A percentile compares a stretch with the other conserved stretches of the same genome.
phyloP scores from a whole-genome alignment of 1,284 basidiomycete species.

The Neolentinus lepideus region DNA sequence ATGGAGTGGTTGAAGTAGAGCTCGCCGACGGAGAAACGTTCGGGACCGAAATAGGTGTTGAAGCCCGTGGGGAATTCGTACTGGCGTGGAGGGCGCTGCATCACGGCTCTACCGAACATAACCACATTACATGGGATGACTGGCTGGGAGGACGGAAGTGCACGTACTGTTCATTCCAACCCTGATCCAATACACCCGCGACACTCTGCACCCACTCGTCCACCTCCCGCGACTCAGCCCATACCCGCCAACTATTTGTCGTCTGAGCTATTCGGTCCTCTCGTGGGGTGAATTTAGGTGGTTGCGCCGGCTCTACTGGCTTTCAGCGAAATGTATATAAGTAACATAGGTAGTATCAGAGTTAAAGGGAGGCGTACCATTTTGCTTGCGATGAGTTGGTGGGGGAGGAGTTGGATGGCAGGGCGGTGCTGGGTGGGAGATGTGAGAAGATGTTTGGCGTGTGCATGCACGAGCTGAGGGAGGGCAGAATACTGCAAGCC shows the following conservation, averaged over 20 bases:
- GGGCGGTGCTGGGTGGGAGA: slow-evolving; percentile 39
- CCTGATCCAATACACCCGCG: slow-evolving; percentile 76
- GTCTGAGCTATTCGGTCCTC: slow-evolving; percentile 71
- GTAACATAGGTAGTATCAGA: background rate
- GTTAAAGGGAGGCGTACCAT: slow-evolving; percentile 31
- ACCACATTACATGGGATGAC: slow-evolving; percentile 2
- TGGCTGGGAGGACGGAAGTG: slow-evolving; percentile 1
- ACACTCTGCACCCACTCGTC: slow-evolving; percentile 94
- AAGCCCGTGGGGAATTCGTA: slow-evolving; percentile 98
- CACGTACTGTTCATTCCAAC: slow-evolving; percentile 83
- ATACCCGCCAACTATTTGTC: slow-evolving; percentile 73
- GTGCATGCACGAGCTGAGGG: slow-evolving; percentile 72
- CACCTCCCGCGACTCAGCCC: slow-evolving; percentile 82
- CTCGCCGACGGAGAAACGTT: slow-evolving; percentile 84
- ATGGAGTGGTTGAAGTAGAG: slow-evolving; percentile 80
- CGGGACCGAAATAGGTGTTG: slow-evolving; percentile 78
- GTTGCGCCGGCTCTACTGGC: slow-evolving; percentile 55
- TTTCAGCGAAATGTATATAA: slow-evolving; percentile 18
- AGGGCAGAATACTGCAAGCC: slow-evolving; percentile 66
- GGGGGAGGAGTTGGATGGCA: slow-evolving; percentile 64
- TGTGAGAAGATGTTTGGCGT: slow-evolving; percentile 59
- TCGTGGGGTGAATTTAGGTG: slow-evolving; percentile 62
- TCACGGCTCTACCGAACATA: slow-evolving; percentile 26
- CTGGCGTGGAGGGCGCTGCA: slow-evolving; percentile 49
- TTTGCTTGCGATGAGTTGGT: slow-evolving; percentile 86